Conservation (phyloP, 2,329 filamentous ascomycete genomes). For the Cordyceps fumosorosea region DNA sequence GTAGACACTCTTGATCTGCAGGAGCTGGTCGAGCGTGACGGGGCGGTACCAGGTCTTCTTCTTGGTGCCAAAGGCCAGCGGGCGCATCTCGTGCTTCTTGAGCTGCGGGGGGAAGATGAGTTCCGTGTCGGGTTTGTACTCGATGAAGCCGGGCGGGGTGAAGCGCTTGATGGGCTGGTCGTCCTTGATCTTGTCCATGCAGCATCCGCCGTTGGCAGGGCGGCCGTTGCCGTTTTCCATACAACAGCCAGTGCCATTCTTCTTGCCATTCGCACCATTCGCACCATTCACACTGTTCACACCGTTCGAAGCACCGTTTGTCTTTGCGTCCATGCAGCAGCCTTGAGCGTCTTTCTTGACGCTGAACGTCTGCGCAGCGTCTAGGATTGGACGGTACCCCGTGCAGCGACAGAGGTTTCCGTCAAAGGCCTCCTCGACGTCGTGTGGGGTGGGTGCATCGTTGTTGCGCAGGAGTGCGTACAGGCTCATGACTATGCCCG, state of each 20-base stretch:
- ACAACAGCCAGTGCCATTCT: conserved; percentile 54
- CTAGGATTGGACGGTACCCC: conserved; percentile 87
- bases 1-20: conserved; percentile 83
- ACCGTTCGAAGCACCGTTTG: conserved; percentile 18
- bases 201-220: conserved; percentile 48
- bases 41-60: conserved; percentile 90
- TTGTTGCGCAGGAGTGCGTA: conserved; percentile 90
- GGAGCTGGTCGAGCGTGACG: conserved; percentile 74
- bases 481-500: conserved; percentile 95
- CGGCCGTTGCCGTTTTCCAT: conserved; percentile 55
- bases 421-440: conserved; percentile 94
- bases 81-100: conserved; percentile 73
- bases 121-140: conserved; percentile 89
- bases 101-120: conserved; percentile 88
- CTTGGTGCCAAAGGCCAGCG: conserved; percentile 89
- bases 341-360: conserved; percentile 35
- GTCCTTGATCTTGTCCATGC: conserved; percentile 53
- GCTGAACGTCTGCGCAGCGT: conserved; percentile 87
- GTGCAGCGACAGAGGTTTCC: conserved; percentile 95
- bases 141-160: conserved; percentile 83
- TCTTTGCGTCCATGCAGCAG: conserved; percentile 28
- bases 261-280: neutral
- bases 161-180: conserved; percentile 59
- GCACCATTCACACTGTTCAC: neutral
- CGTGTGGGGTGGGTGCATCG: conserved; percentile 65